Conservation (phyloP, 129 eudicot genomes). For the Flaveria robusta region DNA sequence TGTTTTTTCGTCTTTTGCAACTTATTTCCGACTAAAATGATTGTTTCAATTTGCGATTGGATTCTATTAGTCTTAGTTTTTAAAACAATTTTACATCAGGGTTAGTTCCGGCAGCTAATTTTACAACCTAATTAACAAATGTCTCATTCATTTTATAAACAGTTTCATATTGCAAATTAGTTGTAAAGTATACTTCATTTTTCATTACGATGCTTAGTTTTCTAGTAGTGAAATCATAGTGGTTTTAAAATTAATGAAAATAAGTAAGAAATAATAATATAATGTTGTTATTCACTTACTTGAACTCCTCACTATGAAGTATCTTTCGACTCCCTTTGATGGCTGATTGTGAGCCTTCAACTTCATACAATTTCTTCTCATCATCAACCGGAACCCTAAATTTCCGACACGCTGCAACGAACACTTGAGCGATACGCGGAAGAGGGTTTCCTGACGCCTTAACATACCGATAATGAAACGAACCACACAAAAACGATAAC, state of each 20-base stretch:
- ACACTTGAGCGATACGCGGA: slow-evolving; percentile 77
- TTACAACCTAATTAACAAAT: too few species aligned
- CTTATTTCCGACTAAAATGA: too few species aligned
- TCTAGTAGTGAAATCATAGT: too few species aligned
- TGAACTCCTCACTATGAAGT: slow-evolving; percentile 55
- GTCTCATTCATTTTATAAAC: too few species aligned
- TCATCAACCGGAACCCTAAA: slow-evolving; percentile 32
- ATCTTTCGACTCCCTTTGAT: slow-evolving; percentile 89
- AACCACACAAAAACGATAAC: slow-evolving; percentile 47
- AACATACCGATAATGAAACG: slow-evolving; percentile 54
- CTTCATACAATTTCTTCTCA: slow-evolving; percentile 54
- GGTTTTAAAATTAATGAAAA: not conserved
- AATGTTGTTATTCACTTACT: slow-evolving; percentile 37
- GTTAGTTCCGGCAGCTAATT: too few species aligned
- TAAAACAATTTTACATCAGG: too few species aligned
- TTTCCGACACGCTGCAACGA: slow-evolving; percentile 63
- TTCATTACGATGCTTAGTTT: too few species aligned
- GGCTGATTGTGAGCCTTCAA: slow-evolving; percentile 63
- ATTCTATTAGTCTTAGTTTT: too few species aligned
- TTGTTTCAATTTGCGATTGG: too few species aligned
- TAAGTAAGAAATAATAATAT: not conserved
- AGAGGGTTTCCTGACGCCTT: slow-evolving; percentile 78
- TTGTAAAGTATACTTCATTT: too few species aligned
- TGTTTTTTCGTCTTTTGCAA: too few species aligned
- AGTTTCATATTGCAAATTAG: too few species aligned